A percentile compares a stretch with the other conserved stretches of the same genome.
These are phyloP conservation scores for Trypanosoma cruzi DNA, from an alignment of 208 protist species.

Conservation along the genomic window DNA sequence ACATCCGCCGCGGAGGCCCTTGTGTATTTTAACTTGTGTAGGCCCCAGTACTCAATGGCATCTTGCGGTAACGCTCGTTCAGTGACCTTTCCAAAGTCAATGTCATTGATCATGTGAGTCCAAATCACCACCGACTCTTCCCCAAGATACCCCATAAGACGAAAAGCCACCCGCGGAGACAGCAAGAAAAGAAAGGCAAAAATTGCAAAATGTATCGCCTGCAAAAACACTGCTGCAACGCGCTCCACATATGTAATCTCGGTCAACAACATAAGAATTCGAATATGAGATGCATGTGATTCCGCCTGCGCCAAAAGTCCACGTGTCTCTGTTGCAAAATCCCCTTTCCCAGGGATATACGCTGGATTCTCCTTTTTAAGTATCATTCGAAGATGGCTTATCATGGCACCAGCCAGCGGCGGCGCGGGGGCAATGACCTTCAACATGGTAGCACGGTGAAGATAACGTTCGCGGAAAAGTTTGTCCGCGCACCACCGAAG, in stretches of 20 bases:
- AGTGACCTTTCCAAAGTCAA: constrained; percentile 71
- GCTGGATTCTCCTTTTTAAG: constrained; percentile 16
- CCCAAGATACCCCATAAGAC: constrained; percentile 69
- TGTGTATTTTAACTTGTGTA: constrained; percentile 39
- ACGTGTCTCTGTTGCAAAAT: constrained; percentile 34
- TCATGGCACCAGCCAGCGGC: constrained; percentile 47
- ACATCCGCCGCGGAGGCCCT: constrained; percentile 25
- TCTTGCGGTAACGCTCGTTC: constrained; percentile 44
- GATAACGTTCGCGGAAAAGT: constrained; percentile 68
- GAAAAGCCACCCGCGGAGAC: constrained; percentile 73
- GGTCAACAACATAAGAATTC: constrained; percentile 62
- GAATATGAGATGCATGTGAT: constrained; percentile 61
- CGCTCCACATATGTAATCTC: constrained; percentile 64
- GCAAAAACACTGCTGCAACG: constrained; percentile 46
- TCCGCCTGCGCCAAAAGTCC: constrained; percentile 64
- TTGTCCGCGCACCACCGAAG: constrained; percentile 77
- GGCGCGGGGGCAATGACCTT: constrained; percentile 54
- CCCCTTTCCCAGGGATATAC: background rate
- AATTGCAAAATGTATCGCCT: constrained; percentile 46
- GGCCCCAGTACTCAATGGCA: constrained; percentile 69
- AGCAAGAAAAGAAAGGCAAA: constrained; percentile 56
- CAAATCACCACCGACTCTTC: constrained; percentile 85
- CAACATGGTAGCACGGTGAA: constrained; percentile 81
- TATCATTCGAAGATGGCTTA: constrained; percentile 54
- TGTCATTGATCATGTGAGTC: constrained; percentile 89